Evolutionary conservation across 805 yeast species (phyloP).

Genomic region (Maudiozyma serrabonitensis): DNA sequence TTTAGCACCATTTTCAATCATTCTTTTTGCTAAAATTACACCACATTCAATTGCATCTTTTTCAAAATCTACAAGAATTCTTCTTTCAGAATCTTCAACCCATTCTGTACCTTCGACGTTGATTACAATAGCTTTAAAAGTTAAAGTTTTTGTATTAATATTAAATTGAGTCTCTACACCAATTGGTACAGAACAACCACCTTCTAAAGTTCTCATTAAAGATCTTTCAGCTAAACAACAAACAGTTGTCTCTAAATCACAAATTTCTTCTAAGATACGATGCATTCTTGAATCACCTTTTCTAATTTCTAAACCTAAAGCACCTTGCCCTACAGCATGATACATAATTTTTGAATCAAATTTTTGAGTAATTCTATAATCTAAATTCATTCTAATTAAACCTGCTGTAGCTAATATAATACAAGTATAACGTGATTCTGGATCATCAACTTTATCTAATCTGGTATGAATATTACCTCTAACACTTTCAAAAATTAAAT

Average conservation of each 20-base stretch:
- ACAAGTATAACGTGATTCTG: constrained; percentile 54
- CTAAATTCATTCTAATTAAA: constrained; percentile 59
- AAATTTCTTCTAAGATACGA: constrained; percentile 52
- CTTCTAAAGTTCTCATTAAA: constrained; percentile 80
- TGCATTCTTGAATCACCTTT: constrained; percentile 51
- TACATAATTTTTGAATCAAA: constrained; percentile 74
- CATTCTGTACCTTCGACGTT: constrained; percentile 70
- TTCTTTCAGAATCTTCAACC: constrained; percentile 45
- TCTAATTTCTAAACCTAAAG: constrained; percentile 85
- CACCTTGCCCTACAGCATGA: constrained; percentile 99
- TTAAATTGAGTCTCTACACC: constrained; percentile 66
- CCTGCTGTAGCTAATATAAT: constrained; percentile 92
- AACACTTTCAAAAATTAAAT: constrained; percentile 68
- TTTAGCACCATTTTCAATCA: constrained; percentile 74
- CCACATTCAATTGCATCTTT: constrained; percentile 69
- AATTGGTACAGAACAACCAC: constrained; percentile 96
- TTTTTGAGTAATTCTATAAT: constrained; percentile 62
- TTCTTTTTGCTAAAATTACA: constrained; percentile 49
- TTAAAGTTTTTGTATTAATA: constrained; percentile 37
- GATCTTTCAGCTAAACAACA: constrained; percentile 86
- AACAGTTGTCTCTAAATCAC: constrained; percentile 54
- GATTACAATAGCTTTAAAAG: constrained; percentile 64
- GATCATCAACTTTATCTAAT: constrained; percentile 67
- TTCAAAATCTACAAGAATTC: constrained; percentile 28
- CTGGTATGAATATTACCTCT: constrained; percentile 84